Percentiles rank a stretch among this genome's conserved stretches.
Evolutionary conservation across 148 eudicot species (phyloP).

Genomic region (Bassia scoparia): DNA sequence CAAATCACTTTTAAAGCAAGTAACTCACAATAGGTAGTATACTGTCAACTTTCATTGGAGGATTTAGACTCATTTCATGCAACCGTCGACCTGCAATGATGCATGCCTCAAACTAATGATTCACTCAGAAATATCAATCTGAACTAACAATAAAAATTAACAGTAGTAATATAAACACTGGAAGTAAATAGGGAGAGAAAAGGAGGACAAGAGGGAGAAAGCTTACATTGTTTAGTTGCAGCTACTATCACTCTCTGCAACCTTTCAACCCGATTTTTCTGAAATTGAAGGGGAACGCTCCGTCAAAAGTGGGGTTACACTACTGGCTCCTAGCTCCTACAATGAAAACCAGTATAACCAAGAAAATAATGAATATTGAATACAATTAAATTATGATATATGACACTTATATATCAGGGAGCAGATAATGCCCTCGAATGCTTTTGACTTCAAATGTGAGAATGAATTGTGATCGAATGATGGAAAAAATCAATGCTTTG

Average conservation of each 20-base stretch:
- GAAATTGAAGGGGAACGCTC: conserved; percentile 78
- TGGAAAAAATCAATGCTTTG: no score
- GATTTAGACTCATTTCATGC: conserved; percentile 80
- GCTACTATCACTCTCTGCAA: conserved; percentile 76
- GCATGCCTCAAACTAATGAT: neutral
- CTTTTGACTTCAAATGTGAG: no score
- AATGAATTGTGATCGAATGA: no score
- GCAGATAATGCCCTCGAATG: no score
- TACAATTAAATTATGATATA: no score
- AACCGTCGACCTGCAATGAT: conserved; percentile 68
- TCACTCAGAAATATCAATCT: no score
- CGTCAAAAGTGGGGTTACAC: conserved; percentile 83
- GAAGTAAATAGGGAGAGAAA: no score
- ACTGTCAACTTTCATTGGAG: conserved; percentile 47
- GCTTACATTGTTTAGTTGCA: conserved; percentile 83
- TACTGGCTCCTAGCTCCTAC: conserved; percentile 89
- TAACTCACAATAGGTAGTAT: conserved; percentile 66
- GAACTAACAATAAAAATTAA: no score
- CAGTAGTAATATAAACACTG: no score
- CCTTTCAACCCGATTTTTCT: conserved; percentile 81
- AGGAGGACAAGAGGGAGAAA: no score
- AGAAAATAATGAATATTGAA: no score
- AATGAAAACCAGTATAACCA: neutral
- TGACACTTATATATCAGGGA: no score
- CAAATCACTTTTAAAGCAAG: conserved; percentile 4